Evolutionary conservation across 2,329 filamentous ascomycete genomes (phyloP), one percentile per base, ranked within the genome.

Genomic region (Aaosphaeria pasadenensis): DNA sequence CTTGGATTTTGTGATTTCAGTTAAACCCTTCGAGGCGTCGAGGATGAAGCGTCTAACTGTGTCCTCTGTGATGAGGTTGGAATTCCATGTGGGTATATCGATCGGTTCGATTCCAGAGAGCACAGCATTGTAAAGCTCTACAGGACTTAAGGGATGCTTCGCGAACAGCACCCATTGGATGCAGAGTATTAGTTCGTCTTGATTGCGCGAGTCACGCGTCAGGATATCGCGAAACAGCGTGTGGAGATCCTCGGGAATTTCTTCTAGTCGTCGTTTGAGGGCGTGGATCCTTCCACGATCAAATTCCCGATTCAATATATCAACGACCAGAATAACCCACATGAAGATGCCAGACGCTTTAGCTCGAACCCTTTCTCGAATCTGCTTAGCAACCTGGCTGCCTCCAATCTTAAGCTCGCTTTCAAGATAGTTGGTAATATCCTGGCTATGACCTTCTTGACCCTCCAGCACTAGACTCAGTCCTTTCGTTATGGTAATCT

Each of bases 151-250:
- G 7, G 29, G 48, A 24, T 50, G 44, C 35, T 43, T 44, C 30
- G 48, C 40, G 35, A 50, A 50, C 6, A 50, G 45, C 35, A 50
- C 41, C 48, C 44, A 50, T 31, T 50, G 56, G 5, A 62, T 52
- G 31, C 54, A 59, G 4, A 59, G 9, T 0, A 56, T 28, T 2
- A 55, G 44, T 7, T 40, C 41, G 6, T 54, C 45, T 38, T 41
- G 51, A 13, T 54, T 48, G 9, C 45, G 32, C 4, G 48, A 31
- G 28, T 85, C 80, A 11, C 78, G 70, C 0, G 48, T 71, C 6
- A 61, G 39, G 5, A 58, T 56, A 11, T 79, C 64, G 3, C 65
- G 67, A 49, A 86, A 84, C 0, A 85, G 55, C 0, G 77, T 65
- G 33, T 69, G 57, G 0, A 85, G 62, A 0, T 67, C 65, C 5